Evolutionary conservation across 495 filamentous ascomycete species (phyloP), one percentile per base, ranked within the genome.

Genomic region (Parathielavia hyrcaniae): DNA sequence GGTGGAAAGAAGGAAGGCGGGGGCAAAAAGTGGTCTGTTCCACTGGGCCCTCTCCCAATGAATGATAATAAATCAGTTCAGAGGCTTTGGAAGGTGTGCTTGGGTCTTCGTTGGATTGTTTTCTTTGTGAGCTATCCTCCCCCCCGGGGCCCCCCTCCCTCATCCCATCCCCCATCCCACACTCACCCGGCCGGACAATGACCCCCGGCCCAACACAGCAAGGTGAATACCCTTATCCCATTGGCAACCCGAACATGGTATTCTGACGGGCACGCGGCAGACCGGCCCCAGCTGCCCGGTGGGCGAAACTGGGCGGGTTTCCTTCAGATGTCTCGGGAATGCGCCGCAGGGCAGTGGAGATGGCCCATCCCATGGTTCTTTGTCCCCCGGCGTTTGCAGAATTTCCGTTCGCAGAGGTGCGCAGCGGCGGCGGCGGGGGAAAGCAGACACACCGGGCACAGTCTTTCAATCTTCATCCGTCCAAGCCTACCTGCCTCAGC

Each of bases 261-360:
- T 65, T 57, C 54, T 62, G 54, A 45, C 52, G 56, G 59, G 46
- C 48, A 19, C 40, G 49, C 48, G n/a, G 40, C 40, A 57, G 41
- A 32, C 39, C 38, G 46, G 40, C 19, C 44, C 47, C 55, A 50
- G 55, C 48, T 36, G 13, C 7, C 36, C 41, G 39, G 40, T 23
- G 44, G 44, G 19, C 5, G 5, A n/a, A 48, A 35, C n/a, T 48
- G 46, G 53, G 34, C 38, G 51, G 9, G 30, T 43, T 34, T n/a
- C n/a, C 56, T 53, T 57, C 47, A 41, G 26, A 54, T 74, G 73
- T 75, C 70, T 75, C 73, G 73, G 73, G 73, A 76, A 64, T 73
- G 67, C 60, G 67, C 61, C 60, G 61, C 64, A 60, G 63, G 63
- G 51, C 57, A 61, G 57, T 59, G 57, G 64, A 65, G 46, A 30